These are phyloP conservation scores for Fusarium drepaniforme DNA, from an alignment of 2,329 filamentous ascomycete species.

Conservation along the genomic window DNA sequence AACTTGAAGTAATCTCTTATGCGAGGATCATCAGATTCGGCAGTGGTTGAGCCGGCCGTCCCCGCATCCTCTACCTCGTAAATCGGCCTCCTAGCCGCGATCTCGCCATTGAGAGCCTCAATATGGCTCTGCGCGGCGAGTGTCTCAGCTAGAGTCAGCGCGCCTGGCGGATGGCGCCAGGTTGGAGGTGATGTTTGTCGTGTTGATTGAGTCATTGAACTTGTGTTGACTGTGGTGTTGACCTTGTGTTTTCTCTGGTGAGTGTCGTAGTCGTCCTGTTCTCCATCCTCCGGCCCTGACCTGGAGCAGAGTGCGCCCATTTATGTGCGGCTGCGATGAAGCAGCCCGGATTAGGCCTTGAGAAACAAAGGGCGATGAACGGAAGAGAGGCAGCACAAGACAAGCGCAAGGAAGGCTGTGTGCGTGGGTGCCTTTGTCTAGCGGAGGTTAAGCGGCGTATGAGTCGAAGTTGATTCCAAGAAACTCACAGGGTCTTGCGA, in stretches of 20 bases:
- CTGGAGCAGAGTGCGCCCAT: constrained; percentile 46
- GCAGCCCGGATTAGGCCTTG: background rate
- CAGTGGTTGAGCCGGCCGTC: background rate
- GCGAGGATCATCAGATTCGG: constrained; percentile 13
- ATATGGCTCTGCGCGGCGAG: constrained; percentile 41
- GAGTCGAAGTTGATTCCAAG: constrained; percentile 26
- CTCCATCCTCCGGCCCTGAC: constrained; percentile 29
- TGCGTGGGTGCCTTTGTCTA: constrained; percentile 10
- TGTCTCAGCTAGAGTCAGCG: constrained; percentile 17
- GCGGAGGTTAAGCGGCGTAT: constrained; percentile 8
- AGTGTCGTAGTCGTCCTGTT: constrained; percentile 13
- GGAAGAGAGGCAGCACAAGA: constrained; percentile 1
- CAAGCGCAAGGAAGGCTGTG: background rate
- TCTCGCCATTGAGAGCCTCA: constrained; percentile 43
- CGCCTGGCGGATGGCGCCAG: constrained; percentile 13
- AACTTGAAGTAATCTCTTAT: constrained; percentile 47
- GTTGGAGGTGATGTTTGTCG: constrained; percentile 18
- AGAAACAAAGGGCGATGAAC: constrained; percentile 1
- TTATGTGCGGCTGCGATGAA: constrained; percentile 25
- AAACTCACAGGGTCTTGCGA: constrained; percentile 33
- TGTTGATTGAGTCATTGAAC: constrained; percentile 25
- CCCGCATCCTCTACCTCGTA: constrained; percentile 1
- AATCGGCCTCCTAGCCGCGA: constrained; percentile 17
- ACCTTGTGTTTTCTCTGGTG: constrained; percentile 18
- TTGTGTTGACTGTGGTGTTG: constrained; percentile 7